Conservation (phyloP, 2,329 filamentous ascomycete species). For the Aspergillus sergii region DNA sequence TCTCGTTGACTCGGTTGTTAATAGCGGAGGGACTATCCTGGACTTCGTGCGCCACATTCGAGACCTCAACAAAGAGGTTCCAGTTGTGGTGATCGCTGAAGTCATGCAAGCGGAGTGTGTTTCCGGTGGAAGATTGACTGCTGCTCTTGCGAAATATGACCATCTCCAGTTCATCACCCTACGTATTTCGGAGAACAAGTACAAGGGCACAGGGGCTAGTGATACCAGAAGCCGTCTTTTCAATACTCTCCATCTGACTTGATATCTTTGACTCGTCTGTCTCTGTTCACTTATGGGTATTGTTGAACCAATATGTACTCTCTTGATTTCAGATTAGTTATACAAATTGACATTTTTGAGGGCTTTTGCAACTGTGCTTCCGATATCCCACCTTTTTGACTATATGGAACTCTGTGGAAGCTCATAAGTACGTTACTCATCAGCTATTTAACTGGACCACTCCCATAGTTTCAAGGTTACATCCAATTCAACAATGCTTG, state of each 20-base stretch:
- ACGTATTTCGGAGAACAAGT: conserved; percentile 60
- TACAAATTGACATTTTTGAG: too few relatives aligned
- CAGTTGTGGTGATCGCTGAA: conserved; percentile 58
- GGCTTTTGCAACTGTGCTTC: too few relatives aligned
- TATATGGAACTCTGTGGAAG: too few relatives aligned
- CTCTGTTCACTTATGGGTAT: too few relatives aligned
- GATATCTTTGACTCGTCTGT: not conserved
- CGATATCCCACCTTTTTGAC: too few relatives aligned
- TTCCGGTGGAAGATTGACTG: conserved; percentile 18
- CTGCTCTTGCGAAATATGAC: not conserved
- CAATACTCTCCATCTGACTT: conserved; percentile 54
- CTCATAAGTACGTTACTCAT: too few relatives aligned
- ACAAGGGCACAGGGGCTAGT: conserved; percentile 53
- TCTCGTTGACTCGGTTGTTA: conserved; percentile 64
- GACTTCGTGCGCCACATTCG: conserved; percentile 55
- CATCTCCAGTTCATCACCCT: conserved; percentile 53
- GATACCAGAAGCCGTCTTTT: conserved; percentile 65
- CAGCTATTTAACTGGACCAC: too few relatives aligned
- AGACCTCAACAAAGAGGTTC: conserved; percentile 37
- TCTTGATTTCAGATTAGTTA: too few relatives aligned
- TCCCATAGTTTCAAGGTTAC: not conserved
- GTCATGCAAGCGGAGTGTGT: conserved; percentile 53
- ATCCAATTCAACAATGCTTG: not conserved
- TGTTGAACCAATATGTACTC: too few relatives aligned
- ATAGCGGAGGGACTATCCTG: conserved; percentile 55